Conservation (phyloP, 2,329 filamentous ascomycete genomes). For the Elsinoe necatrix region DNA sequence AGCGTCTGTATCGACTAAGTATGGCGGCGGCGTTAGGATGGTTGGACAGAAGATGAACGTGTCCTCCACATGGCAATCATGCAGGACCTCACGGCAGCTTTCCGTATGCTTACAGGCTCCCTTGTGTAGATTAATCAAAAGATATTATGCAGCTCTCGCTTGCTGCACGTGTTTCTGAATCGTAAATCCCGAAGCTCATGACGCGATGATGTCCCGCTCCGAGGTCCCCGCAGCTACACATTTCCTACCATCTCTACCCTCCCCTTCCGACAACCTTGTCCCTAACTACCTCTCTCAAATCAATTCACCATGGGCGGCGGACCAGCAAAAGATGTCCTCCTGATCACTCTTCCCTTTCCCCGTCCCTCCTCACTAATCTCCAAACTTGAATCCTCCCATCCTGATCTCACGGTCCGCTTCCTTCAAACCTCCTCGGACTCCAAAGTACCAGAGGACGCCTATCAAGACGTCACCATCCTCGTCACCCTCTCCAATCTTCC, state of each 20-base stretch:
- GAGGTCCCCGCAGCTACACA: background rate
- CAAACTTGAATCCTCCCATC: slow-evolving; percentile 36
- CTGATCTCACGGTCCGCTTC: slow-evolving; percentile 39
- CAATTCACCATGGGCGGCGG: slow-evolving; percentile 30
- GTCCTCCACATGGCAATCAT: background rate
- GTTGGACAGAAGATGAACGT: background rate
- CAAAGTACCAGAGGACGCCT: slow-evolving; percentile 24
- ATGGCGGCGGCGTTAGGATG: background rate
- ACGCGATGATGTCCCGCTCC: slow-evolving; percentile 4
- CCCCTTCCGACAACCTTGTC: background rate
- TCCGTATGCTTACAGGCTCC: background rate
- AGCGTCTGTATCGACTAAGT: background rate
- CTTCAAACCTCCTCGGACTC: slow-evolving; percentile 24
- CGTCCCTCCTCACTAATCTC: slow-evolving; percentile 34
- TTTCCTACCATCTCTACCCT: background rate
- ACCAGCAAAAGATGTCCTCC: slow-evolving; percentile 28
- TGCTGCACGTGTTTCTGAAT: background rate
- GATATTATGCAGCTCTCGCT: background rate
- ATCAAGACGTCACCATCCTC: slow-evolving; percentile 39
- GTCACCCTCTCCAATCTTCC: slow-evolving; percentile 43
- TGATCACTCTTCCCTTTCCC: slow-evolving; percentile 27
- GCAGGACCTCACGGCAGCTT: background rate
- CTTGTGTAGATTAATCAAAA: background rate
- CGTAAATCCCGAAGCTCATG: slow-evolving; percentile 3
- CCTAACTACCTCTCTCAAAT: background rate